phyloP scores from a whole-genome alignment of 2,329 filamentous ascomycete species.

The Colletotrichum agaves region DNA sequence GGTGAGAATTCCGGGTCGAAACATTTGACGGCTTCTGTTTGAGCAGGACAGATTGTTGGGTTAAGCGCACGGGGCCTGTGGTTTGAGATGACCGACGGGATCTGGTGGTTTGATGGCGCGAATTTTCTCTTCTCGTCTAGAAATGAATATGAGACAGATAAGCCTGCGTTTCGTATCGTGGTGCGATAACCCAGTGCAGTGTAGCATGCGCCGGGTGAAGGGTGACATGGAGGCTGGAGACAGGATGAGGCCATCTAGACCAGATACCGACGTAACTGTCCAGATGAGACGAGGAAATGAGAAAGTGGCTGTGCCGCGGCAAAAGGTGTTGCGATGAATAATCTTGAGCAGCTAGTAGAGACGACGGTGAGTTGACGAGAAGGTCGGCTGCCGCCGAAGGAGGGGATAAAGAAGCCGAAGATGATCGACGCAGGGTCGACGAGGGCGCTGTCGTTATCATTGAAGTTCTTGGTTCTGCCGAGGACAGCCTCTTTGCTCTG shows the following conservation, averaged over 20 bases:
- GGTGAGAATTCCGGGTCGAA: constrained; percentile 4
- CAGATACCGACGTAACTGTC: neutral
- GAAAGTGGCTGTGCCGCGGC: constrained; percentile 1
- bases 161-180: constrained; percentile 5
- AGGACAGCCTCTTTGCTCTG: neutral
- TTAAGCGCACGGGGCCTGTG: neutral
- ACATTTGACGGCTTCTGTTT: neutral
- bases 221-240: constrained; percentile 1
- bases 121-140: neutral
- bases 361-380: constrained; percentile 3
- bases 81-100: constrained; percentile 25
- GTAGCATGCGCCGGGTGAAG: constrained; percentile 17
- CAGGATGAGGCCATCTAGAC: neutral
- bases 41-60: neutral
- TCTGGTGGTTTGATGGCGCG: neutral
- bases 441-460: neutral
- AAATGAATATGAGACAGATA: neutral
- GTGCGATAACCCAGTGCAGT: neutral
- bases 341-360: neutral
- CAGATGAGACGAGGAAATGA: constrained; percentile 9
- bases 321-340: constrained; percentile 28
- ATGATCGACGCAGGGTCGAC: constrained; percentile 27
- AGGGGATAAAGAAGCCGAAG: constrained; percentile 11
- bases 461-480: neutral
- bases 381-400: neutral